Evolutionary conservation across 352 stramenopile species (phyloP).

Genomic region (Globisporangium rhizosaccharum): DNA sequence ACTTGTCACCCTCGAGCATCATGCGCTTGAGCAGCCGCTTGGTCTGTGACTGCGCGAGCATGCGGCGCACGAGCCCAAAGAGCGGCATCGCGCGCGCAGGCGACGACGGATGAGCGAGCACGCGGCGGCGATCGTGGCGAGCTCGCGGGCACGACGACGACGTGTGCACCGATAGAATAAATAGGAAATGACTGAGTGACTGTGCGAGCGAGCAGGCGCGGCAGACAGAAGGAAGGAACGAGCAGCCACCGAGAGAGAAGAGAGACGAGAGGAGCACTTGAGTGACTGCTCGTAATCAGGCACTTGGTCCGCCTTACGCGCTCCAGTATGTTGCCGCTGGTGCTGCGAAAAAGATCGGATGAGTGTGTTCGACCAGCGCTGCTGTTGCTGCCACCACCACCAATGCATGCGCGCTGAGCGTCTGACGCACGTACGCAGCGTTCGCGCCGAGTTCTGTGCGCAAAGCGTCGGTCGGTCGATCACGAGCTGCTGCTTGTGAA

Average conservation of each 20-base stretch:
- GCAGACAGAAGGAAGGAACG: not conserved
- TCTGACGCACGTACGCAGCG: too few species aligned
- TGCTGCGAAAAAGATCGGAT: not conserved
- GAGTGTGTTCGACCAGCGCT: not conserved
- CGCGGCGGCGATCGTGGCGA: not conserved
- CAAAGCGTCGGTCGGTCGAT: not conserved
- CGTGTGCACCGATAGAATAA: constrained; percentile 13
- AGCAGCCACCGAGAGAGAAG: too few species aligned
- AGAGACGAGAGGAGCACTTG: too few species aligned
- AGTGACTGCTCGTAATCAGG: too few species aligned
- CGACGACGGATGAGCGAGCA: not conserved
- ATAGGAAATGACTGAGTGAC: constrained; percentile 8
- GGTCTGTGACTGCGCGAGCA: constrained; percentile 13
- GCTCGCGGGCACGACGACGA: not conserved
- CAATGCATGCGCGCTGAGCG: not conserved
- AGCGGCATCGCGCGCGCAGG: constrained; percentile 9
- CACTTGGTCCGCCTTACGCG: not conserved
- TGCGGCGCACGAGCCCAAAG: constrained; percentile 12
- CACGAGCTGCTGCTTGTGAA: not conserved
- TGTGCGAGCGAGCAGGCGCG: not conserved
- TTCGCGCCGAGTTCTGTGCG: not conserved
- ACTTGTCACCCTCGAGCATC: constrained; percentile 13
- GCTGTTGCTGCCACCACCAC: not conserved
- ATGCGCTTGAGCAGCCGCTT: constrained; percentile 14
- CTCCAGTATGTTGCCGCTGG: not conserved